A percentile compares a stretch with the other conserved stretches of the same genome.
phyloP scores from a whole-genome alignment of 2,329 filamentous ascomycete species.

The Fusarium mundagurra region DNA sequence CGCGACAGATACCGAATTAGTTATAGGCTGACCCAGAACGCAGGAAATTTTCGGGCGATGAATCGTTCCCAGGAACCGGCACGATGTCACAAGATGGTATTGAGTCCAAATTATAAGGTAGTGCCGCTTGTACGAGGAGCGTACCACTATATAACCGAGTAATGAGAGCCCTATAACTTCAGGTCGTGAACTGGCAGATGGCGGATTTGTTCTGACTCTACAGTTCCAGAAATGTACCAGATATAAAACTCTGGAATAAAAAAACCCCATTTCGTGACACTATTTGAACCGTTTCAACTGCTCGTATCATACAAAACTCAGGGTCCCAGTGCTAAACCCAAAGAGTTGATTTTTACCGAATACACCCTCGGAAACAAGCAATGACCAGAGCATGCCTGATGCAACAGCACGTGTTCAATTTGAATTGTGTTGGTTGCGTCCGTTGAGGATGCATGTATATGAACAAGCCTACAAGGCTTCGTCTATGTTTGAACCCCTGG shows the following conservation, averaged over 20 bases:
- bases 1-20: constrained; percentile 8
- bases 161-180: not conserved
- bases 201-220: not conserved
- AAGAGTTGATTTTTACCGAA: not conserved
- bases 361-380: not conserved
- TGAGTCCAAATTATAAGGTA: constrained; percentile 50
- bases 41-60: constrained; percentile 65
- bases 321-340: constrained; percentile 1
- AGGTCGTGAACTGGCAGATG: not conserved
- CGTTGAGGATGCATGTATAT: not conserved
- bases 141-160: constrained; percentile 5
- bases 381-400: not conserved
- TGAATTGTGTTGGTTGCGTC: not conserved
- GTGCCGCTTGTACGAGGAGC: constrained; percentile 5
- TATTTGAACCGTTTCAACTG: not conserved
- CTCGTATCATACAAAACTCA: not conserved
- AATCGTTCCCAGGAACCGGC: constrained; percentile 59
- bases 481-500: not conserved
- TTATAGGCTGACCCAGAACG: constrained; percentile 29
- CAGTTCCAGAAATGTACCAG: constrained; percentile 17
- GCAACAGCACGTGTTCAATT: not conserved
- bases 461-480: not conserved
- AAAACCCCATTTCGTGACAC: not conserved
- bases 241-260: constrained; percentile 4
- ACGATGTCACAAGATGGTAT: constrained; percentile 45